Base-by-base conservation (phyloP, 306 rosid genomes). In the Pachyrhizus erosus region DNA sequence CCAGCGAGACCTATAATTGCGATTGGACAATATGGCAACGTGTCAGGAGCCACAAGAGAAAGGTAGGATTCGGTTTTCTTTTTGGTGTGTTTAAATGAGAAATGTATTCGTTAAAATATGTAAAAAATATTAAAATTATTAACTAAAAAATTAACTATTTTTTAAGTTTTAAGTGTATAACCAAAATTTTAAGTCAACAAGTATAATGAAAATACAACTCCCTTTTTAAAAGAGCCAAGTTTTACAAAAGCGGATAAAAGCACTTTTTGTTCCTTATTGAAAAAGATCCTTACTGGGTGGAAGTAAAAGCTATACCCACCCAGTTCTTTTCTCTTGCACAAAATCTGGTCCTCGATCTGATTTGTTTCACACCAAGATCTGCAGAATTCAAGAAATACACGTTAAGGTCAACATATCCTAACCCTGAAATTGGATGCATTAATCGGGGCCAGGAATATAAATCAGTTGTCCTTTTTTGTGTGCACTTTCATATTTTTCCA, bases 261-360 rank as follows among this genome's bases (percentile, higher is more conserved):
- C 64, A 45, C 65, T 77, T 66, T 66, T 78, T 78, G 67, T 66
- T 66, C 54, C 66, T 43, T 45, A 43, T 6, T 23, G 57, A 27
- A 43, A 43, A 70, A 2, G 6, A 23, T 49, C 17, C 5, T 43
- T 3, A 7, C 37, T 31, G 13, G 54, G 27, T 13, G 33, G 57
- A 78, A 79, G 57, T 49, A 18, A 67, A 67, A 31, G 37, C 18
- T 15, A 20, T 6, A 21, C 18, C 31, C 14, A 79, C 9, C 5
- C 5, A 66, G 7, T 24, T 79, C 24, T 31, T 45, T 15, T 46
- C 46, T 21, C 66, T 34, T 52, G 9, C 39, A 67, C 20, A 31
- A 37, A 78, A 78, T 29, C 55, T 68, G 68, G 18, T 49, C 68
- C 68, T 67, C 65, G 3, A 78, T 51, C 2, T 1, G 66, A 33